Base-by-base conservation (phyloP, 371 early-diverging fungal genomes). In the Parasitella parasitica region DNA sequence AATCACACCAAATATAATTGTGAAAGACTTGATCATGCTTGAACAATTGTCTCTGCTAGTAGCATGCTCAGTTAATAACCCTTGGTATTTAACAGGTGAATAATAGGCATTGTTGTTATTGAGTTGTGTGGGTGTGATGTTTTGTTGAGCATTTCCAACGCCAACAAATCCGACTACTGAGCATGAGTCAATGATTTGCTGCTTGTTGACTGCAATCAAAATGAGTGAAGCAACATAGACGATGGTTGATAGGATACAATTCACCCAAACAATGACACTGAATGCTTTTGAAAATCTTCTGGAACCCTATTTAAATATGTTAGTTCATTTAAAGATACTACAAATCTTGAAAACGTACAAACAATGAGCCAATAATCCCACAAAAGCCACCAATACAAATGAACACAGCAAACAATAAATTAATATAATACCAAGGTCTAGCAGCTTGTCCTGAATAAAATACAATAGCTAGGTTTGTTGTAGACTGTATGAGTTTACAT, bases 231-330 rank as follows among this genome's bases (percentile, higher is more conserved):
- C 28, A 5, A 57, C 41, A 24, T 69, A 65, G 6, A 65, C 52
- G 15, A 72, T 4, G 20, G 64, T 53, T 1, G 69, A 69, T 27
- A 72, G 27, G 15, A 51, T 22, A 16, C 65, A 64, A 39, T 58
- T 56, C 12, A 58, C 48, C 72, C 72, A 72, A 4, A 63, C 61
- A 48, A 62, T 64, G 8, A 68, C 50, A 51, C 68, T 72, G 52
- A 72, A 69, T 52, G 48, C 54, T 54, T 64, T 61, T 48, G 69
- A 66, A 32, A 66, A 72, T 69, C 57, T 59, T 56, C 61, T 53
- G 6, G 65, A 65, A 3, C 57, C 60, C 68, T 64, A 53, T 13
- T 26, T 26, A 9, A 12, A 46, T 20, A 13, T 48, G 26, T 57
- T 8, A 37, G 27, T 49, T n/a, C 30, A 50, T 7, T 28, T n/a